These are phyloP conservation scores for Aphanocladium album DNA, from an alignment of 2,329 filamentous ascomycete genomes.

Conservation along the genomic window DNA sequence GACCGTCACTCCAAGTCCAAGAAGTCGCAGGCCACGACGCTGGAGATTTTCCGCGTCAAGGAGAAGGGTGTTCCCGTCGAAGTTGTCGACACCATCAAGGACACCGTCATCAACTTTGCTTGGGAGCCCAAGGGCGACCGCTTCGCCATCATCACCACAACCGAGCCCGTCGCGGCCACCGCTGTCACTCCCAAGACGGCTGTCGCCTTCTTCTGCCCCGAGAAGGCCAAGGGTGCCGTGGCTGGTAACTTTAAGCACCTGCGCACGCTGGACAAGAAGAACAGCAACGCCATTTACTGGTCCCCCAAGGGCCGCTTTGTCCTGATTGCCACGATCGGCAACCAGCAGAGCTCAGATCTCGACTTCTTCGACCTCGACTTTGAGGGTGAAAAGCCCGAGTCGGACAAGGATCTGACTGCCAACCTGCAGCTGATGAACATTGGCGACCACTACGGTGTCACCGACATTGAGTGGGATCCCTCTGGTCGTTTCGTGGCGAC, in stretches of 20 bases:
- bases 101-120: constrained; percentile 98
- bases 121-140: constrained; percentile 98
- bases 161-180: constrained; percentile 71
- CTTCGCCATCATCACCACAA: constrained; percentile 94
- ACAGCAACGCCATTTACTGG: constrained; percentile 99
- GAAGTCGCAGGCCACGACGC: constrained; percentile 93
- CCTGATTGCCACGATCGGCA: constrained; percentile 86
- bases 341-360: constrained; percentile 87
- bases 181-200: constrained; percentile 90
- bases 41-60: constrained; percentile 95
- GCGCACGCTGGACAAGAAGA: constrained; percentile 96
- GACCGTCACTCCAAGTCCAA: constrained; percentile 98
- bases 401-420: constrained; percentile 87
- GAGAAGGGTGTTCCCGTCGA: constrained; percentile 99
- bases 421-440: constrained; percentile 94
- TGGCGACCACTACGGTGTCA: constrained; percentile 94
- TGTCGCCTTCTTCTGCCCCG: constrained; percentile 93
- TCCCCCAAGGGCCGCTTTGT: constrained; percentile 93
- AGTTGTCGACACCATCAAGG: constrained; percentile 95
- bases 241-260: constrained; percentile 96
- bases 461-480: constrained; percentile 96
- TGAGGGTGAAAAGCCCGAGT: constrained; percentile 91
- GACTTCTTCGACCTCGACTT: constrained; percentile 99
- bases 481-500: constrained; percentile 92
- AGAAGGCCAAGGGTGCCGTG: constrained; percentile 78